A percentile compares a stretch with the other conserved stretches of the same genome.
Conservation (phyloP, 371 early-diverging fungal genomes). For the Vairimorpha ceranae region DNA sequence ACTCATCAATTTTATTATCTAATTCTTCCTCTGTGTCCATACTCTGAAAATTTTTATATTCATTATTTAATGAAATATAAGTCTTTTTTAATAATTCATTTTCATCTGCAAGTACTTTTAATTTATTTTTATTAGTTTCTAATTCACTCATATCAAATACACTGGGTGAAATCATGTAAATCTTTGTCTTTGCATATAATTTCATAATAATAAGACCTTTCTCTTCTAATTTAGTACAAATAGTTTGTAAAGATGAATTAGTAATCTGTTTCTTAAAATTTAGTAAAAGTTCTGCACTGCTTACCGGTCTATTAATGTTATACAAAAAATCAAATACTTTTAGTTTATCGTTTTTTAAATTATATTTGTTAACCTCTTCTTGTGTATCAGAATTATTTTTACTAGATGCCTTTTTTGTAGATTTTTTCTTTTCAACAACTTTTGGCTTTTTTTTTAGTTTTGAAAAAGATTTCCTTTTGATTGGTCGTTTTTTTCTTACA, state of each 20-base stretch:
- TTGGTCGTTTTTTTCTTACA: too few relatives aligned
- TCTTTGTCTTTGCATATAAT: conserved; percentile 29
- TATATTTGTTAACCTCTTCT: neutral
- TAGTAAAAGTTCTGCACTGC: conserved; percentile 13
- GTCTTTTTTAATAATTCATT: conserved; percentile 12
- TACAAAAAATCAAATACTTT: conserved; percentile 24
- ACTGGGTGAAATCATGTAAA: conserved; percentile 43
- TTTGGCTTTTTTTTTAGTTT: too few relatives aligned
- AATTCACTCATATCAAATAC: conserved; percentile 12
- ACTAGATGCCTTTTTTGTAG: too few relatives aligned
- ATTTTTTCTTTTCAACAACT: too few relatives aligned
- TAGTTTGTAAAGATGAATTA: conserved; percentile 10
- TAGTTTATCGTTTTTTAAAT: neutral
- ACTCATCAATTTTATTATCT: conserved; percentile 20
- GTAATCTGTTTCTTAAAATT: conserved; percentile 33
- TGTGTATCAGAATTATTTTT: neutral
- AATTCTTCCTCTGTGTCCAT: conserved; percentile 43
- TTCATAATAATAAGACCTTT: conserved; percentile 31
- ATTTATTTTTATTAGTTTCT: conserved; percentile 12
- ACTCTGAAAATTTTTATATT: conserved; percentile 16
- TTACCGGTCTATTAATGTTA: conserved; percentile 27
- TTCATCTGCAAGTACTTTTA: neutral
- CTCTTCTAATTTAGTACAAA: conserved; percentile 24
- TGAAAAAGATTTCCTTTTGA: too few relatives aligned
- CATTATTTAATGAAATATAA: conserved; percentile 1